Conservation (phyloP, 2,329 filamentous ascomycete genomes). For the Aspergillus sclerotialis region DNA sequence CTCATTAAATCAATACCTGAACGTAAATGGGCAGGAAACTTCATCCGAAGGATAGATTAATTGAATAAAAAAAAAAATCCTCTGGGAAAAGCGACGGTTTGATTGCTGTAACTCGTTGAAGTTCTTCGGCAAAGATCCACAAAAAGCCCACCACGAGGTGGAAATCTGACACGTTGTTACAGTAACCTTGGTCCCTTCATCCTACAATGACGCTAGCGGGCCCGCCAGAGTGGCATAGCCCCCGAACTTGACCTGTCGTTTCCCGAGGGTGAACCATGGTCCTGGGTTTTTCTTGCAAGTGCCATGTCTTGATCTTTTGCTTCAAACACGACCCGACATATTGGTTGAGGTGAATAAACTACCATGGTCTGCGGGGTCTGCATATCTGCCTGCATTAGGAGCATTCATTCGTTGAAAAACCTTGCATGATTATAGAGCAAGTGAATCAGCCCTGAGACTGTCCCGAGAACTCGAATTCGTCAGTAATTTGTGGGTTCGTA, state of each 20-base stretch:
- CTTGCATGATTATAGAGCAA: not conserved
- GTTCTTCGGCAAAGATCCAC: not conserved
- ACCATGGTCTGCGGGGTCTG: not conserved
- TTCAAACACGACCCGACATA: conserved; percentile 16
- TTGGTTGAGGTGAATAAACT: conserved; percentile 13
- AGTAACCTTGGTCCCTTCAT: conserved; percentile 1
- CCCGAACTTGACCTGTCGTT: conserved; percentile 11
- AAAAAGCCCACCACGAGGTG: not conserved
- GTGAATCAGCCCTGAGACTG: not conserved
- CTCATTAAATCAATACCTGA: no score
- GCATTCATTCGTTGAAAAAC: not conserved
- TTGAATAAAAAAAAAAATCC: no score
- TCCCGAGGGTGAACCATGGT: conserved; percentile 29
- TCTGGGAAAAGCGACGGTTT: no score
- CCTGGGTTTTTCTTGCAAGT: conserved; percentile 18
- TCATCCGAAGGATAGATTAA: no score
- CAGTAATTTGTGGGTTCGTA: not conserved
- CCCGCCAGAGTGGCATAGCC: conserved; percentile 12
- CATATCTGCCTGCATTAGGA: not conserved
- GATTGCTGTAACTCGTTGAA: not conserved
- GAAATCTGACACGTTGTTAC: no score
- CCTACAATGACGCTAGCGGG: conserved; percentile 16
- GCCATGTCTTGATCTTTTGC: conserved; percentile 4
- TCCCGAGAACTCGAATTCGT: not conserved
- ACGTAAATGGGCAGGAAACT: no score